These are phyloP conservation scores for Rhodotorula sp. DNA, from an alignment of 1,284 basidiomycete species.

Conservation along the genomic window DNA sequence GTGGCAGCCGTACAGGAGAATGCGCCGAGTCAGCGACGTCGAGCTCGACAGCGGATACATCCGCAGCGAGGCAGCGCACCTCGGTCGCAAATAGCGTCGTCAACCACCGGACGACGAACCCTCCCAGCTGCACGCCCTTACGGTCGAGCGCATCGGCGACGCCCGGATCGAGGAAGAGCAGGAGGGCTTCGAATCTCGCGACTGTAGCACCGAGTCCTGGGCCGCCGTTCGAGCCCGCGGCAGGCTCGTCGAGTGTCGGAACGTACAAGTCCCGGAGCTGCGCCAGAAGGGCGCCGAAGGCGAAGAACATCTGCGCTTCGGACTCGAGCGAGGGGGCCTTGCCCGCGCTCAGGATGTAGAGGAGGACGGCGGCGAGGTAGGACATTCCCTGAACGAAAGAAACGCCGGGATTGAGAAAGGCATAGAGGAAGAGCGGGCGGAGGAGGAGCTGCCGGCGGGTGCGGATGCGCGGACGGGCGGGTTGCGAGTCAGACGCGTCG, in stretches of 20 bases:
- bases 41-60: too few relatives aligned
- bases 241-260: conserved; percentile 19
- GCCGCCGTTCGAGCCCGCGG: too few relatives aligned
- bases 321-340: not conserved
- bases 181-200: conserved; percentile 21
- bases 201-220: conserved; percentile 31
- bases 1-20: not conserved
- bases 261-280: conserved; percentile 39
- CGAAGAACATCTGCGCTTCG: conserved; percentile 37
- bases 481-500: not conserved
- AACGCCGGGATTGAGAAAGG: conserved; percentile 39
- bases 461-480: not conserved
- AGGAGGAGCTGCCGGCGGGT: conserved; percentile 32
- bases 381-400: conserved; percentile 42
- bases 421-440: conserved; percentile 38
- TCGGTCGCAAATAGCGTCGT: conserved; percentile 39
- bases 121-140: conserved; percentile 27
- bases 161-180: conserved; percentile 34
- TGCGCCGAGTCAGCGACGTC: not conserved
- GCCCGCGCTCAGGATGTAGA: conserved; percentile 15
- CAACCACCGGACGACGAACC: conserved; percentile 32
- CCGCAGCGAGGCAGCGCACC: not conserved
- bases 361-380: conserved; percentile 22
- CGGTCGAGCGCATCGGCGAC: conserved; percentile 27
- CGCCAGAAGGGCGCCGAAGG: conserved; percentile 31